Conservation (phyloP, 768 basidiomycete genomes). For the Tylopilus cervinicoccineus region DNA sequence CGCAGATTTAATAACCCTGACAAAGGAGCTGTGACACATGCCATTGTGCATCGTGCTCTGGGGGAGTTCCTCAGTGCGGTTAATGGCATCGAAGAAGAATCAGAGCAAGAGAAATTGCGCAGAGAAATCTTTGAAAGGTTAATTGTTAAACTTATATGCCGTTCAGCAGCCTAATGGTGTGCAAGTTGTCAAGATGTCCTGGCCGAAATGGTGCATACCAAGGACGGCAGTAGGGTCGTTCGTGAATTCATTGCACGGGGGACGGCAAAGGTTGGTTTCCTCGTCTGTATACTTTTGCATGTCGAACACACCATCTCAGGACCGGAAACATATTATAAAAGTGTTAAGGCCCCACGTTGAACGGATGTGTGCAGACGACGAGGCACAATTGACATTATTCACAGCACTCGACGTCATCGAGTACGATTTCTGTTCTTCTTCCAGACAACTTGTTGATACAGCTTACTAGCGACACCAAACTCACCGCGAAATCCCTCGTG, state of each 20-base stretch:
- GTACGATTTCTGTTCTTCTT: constrained; percentile 39
- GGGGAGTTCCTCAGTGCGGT: constrained; percentile 80
- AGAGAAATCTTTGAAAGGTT: constrained; percentile 81
- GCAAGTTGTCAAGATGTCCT: constrained; percentile 76
- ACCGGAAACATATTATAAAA: constrained; percentile 90
- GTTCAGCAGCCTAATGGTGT: neutral
- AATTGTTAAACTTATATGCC: neutral
- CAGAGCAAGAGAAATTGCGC: constrained; percentile 68
- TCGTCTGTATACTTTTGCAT: neutral
- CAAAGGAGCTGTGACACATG: constrained; percentile 83
- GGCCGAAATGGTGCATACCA: constrained; percentile 93
- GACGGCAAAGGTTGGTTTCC: constrained; percentile 63
- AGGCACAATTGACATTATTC: constrained; percentile 87
- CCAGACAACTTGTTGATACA: neutral
- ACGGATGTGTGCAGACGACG: constrained; percentile 84
- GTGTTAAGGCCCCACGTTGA: constrained; percentile 85
- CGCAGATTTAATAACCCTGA: constrained; percentile 86
- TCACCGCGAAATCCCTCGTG: constrained; percentile 76
- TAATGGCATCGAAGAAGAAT: constrained; percentile 51
- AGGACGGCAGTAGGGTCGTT: constrained; percentile 82
- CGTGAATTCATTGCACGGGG: constrained; percentile 83
- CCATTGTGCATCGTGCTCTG: constrained; percentile 81
- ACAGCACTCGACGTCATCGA: constrained; percentile 88
- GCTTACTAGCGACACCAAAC: constrained; percentile 76
- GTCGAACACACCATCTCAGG: constrained; percentile 37